A percentile compares a stretch with the other conserved stretches of the same genome.
phyloP scores from a whole-genome alignment of 495 filamentous ascomycete genomes.

The Neurospora tetraspora region DNA sequence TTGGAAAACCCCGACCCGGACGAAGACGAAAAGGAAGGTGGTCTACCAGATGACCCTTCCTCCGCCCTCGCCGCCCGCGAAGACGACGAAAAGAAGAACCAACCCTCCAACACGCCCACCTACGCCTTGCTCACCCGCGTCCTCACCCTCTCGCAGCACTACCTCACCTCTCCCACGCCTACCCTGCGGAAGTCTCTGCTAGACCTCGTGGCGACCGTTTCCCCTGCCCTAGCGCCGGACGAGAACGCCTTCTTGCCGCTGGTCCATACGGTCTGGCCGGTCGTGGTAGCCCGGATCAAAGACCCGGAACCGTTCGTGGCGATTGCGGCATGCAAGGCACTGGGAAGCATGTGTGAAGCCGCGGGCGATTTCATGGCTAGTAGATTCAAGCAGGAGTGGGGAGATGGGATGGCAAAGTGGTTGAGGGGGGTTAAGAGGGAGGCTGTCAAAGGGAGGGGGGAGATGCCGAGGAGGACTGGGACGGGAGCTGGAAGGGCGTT shows the following conservation, averaged over 20 bases:
- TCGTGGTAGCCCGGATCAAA: conserved; percentile 58
- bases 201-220: conserved; percentile 57
- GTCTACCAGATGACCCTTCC: background rate
- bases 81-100: conserved; percentile 32
- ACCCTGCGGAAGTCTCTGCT: conserved; percentile 68
- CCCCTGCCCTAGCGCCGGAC: conserved; percentile 57
- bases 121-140: conserved; percentile 61
- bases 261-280: conserved; percentile 82
- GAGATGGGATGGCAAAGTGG: conserved; percentile 37
- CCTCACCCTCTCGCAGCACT: conserved; percentile 62
- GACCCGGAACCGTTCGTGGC: conserved; percentile 70
- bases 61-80: background rate
- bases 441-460: conserved; percentile 21
- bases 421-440: conserved; percentile 21
- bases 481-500: conserved; percentile 7
- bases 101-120: conserved; percentile 38
- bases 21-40: conserved; percentile 8
- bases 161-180: conserved; percentile 75
- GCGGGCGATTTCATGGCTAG: conserved; percentile 75
- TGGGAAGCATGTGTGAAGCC: conserved; percentile 49
- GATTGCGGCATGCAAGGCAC: conserved; percentile 53
- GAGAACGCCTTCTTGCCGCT: conserved; percentile 79
- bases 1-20: conserved; percentile 10
- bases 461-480: conserved; percentile 28
- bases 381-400: conserved; percentile 62